Evolutionary conservation across 78 protist genomes (phyloP), one percentile per base, ranked within the genome.

Genomic region (Dictyostelium purpureum): DNA sequence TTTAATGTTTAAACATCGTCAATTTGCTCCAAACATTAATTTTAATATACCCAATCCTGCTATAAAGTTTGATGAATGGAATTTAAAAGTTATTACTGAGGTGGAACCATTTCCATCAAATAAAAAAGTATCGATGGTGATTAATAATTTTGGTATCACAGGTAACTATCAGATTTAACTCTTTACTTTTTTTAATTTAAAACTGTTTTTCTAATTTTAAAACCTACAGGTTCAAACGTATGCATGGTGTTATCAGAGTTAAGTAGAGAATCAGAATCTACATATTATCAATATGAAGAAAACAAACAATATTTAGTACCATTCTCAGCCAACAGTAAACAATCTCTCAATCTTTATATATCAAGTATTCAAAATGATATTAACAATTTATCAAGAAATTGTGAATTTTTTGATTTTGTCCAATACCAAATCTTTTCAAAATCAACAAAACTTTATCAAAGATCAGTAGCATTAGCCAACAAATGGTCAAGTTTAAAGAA

Each of bases 131-230:
- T 4, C 35, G 56, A 81, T 81, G 38, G 69, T 65, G 7, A 69
- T 81, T 6, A 81, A 81, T 56, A 49, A 51, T 40, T 94, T 96
- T 76, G 97, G 97, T 52, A 51, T 94, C 4, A 88, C 96, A 37
- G 97, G 97, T n/a, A 31, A 31, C 24, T 11, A 54, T 21, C 4
- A 21, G 11, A 54, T 21, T 14, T 11, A 21, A 21, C n/a, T n/a
- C n/a, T n/a, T n/a, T n/a, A n/a, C n/a, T n/a, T n/a, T n/a, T n/a
- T n/a, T n/a, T n/a, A n/a, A n/a, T n/a, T n/a, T n/a, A 21, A 4
- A 54, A 21, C 61, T 14, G 11, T 4, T 4, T 4, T 21, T 21
- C 33, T 4, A 54, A 54, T 11, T 14, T 4, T 12, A 21, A 21
- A 14, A 54, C 11, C 33, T 14, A 21, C 4, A 4, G 4, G 2